Evolutionary conservation across 2,329 filamentous ascomycete species (phyloP).

Genomic region (Neonectria magnoliae): DNA sequence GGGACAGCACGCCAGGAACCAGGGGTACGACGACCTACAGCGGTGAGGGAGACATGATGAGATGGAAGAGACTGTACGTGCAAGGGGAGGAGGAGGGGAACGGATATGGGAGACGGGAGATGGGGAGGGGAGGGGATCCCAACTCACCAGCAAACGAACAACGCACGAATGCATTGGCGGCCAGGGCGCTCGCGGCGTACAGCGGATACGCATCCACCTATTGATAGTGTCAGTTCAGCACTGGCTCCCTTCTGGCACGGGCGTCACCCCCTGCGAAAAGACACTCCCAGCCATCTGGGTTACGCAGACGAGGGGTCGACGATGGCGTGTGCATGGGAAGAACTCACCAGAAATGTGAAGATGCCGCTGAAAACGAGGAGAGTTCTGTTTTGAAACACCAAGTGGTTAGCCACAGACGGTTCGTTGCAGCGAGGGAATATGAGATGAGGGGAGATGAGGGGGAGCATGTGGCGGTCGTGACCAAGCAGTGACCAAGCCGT

Average conservation of each 20-base stretch:
- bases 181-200: conserved; percentile 81
- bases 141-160: conserved; percentile 75
- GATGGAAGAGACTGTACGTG: conserved; percentile 4
- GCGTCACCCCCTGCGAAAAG: conserved; percentile 18
- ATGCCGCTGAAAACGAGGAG: conserved; percentile 84
- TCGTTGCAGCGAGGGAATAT: conserved; percentile 32
- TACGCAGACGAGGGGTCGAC: conserved; percentile 15
- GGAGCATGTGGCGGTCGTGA: conserved; percentile 31
- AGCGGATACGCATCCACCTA: conserved; percentile 79
- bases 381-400: conserved; percentile 59
- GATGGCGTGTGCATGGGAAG: conserved; percentile 19
- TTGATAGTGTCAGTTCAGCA: conserved; percentile 36
- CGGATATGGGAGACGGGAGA: conserved; percentile 2
- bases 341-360: conserved; percentile 84
- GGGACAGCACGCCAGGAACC: conserved; percentile 9
- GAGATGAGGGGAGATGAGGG: conserved; percentile 28
- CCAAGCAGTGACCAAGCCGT: conserved; percentile 35
- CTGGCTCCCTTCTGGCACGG: conserved; percentile 31
- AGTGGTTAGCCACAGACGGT: conserved; percentile 42
- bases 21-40: conserved; percentile 13
- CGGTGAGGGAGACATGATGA: conserved; percentile 16
- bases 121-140: conserved; percentile 3
- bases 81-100: neutral
- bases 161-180: conserved; percentile 83
- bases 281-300: conserved; percentile 29